These are phyloP conservation scores for Talaromyces trachyspermus DNA, from an alignment of 495 filamentous ascomycete genomes.

Conservation along the genomic window DNA sequence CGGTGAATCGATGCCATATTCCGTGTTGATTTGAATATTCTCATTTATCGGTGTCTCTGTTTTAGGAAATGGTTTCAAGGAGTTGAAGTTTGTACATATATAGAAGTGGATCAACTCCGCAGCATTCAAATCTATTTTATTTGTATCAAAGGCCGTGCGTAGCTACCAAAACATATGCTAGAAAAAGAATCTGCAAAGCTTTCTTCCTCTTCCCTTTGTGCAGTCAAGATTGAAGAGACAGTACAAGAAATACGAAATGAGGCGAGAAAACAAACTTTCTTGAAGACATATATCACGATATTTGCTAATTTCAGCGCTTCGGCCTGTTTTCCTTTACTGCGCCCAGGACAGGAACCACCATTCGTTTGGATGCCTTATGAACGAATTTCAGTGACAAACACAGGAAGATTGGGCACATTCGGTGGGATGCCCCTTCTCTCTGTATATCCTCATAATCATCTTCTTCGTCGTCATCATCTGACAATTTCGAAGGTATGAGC, in stretches of 20 bases:
- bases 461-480: neutral
- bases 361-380: neutral
- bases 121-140: too few relatives aligned
- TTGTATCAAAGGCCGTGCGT: too few relatives aligned
- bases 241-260: neutral
- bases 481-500: neutral
- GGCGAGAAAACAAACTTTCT: neutral
- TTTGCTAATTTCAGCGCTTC: too few relatives aligned
- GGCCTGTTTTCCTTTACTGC: too few relatives aligned
- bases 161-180: too few relatives aligned
- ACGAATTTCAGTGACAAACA: neutral
- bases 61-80: slow-evolving; percentile 4
- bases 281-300: too few relatives aligned
- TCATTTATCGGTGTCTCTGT: too few relatives aligned
- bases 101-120: slow-evolving; percentile 2
- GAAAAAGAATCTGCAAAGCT: too few relatives aligned
- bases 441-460: neutral
- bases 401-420: neutral
- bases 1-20: too few relatives aligned
- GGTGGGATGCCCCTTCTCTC: slow-evolving; percentile 2
- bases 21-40: too few relatives aligned
- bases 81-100: slow-evolving; percentile 4
- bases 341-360: too few relatives aligned
- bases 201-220: neutral
- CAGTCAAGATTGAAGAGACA: neutral